phyloP scores from a whole-genome alignment of 176 grass and related monocot species.

The Eleusine indica region DNA sequence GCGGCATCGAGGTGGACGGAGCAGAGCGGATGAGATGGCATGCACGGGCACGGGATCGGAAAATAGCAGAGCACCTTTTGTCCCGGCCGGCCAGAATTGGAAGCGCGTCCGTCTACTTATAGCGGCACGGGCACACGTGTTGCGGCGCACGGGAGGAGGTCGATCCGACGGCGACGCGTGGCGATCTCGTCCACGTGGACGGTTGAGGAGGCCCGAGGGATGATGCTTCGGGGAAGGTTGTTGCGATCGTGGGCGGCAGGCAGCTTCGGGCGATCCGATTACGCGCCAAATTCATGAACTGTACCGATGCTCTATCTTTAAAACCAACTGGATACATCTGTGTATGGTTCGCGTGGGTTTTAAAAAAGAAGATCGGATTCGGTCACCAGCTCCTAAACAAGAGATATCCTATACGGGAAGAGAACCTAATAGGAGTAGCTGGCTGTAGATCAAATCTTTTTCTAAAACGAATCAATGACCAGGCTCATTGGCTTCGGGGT shows the following conservation, averaged over 20 bases:
- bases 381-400: background rate
- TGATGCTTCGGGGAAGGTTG: slow-evolving; percentile 18
- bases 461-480: too few relatives aligned
- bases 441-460: too few relatives aligned
- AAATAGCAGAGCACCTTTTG: background rate
- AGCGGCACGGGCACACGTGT: slow-evolving; percentile 5
- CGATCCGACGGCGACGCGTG: background rate
- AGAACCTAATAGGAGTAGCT: too few relatives aligned
- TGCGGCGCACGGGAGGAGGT: background rate
- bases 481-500: too few relatives aligned
- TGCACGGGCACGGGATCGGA: background rate
- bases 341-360: background rate
- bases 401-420: too few relatives aligned
- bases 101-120: slow-evolving; percentile 17
- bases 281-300: slow-evolving; percentile 9
- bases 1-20: background rate
- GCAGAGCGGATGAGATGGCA: background rate
- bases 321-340: background rate
- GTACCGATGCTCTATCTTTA: background rate
- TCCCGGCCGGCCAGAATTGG: slow-evolving; percentile 36
- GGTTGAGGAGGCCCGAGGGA: background rate
- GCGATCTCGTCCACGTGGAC: slow-evolving; percentile 21
- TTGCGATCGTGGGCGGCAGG: background rate
- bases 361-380: background rate
- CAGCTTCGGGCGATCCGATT: slow-evolving; percentile 14